Base-by-base conservation (phyloP, 164 flowering plant genomes). In the Dillenia turbinata region DNA sequence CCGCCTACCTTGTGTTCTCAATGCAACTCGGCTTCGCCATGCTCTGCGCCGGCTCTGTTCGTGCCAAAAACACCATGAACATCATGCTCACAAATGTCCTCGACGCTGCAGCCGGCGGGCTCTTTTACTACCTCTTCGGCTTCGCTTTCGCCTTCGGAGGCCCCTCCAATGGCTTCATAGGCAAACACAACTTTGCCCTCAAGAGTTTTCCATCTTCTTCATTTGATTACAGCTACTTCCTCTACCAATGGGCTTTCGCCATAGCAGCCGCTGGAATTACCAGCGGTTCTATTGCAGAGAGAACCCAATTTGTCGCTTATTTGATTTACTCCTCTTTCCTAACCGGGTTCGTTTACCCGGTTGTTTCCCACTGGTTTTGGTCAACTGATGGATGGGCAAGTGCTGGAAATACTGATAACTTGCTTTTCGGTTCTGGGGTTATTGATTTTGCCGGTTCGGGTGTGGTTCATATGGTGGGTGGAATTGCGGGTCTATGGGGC, bases 241-340 rank as follows among this genome's bases (percentile, higher is more conserved):
- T 88, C 2, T 88, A 75, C 60, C 95, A 88, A 63, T 88, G 95
- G 90, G 87, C 90, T 19, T 85, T 88, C 57, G 90, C 95, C 13
- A 88, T 88, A 10, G 95, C 95, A 1, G 95, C 87, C n/a, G 95
- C 95, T 16, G 95, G 95, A 0, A 88, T 85, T 52, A 88, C 90
- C 65, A 77, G 81, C 56, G 94, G 94, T 9, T 85, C 90, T 8
- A 85, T 88, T 11, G 94, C 94, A 2, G 90, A 88, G 66, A 58
- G 95, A 10, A 88, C 95, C 12, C 95, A 88, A 66, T 88, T 88
- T 67, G 86, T 81, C 1, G 89, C 95, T 9, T 88, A 85, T 47
- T 67, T 88, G 44, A 81, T 85, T 12, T 88, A 84, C 67, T 88
- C 90, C 0, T 65, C 87, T 6, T 84, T 88, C 52, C 44, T 88